Conservation (phyloP, 345 rosid species). For the Citrus hindsii region DNA sequence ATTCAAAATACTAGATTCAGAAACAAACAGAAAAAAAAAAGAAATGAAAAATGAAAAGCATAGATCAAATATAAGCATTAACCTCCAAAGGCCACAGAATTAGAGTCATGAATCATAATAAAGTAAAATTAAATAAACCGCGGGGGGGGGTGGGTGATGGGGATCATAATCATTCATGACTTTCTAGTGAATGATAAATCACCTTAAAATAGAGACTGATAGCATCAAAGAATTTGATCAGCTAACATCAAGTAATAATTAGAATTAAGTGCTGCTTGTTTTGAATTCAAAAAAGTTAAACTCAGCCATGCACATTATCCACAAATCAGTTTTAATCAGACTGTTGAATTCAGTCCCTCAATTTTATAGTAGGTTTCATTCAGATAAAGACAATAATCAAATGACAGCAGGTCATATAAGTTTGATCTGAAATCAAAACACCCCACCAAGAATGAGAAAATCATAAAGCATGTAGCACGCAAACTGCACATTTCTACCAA, state of each 20-base stretch:
- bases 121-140: too few relatives aligned
- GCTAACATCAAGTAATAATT: too few relatives aligned
- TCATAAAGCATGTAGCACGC: not conserved
- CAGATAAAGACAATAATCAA: not conserved
- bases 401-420: not conserved
- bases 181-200: not conserved
- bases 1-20: not conserved
- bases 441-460: not conserved
- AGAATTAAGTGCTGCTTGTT: not conserved
- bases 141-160: fast-evolving
- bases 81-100: not conserved
- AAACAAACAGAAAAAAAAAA: not conserved
- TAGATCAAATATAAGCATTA: constrained; percentile 1
- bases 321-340: not conserved
- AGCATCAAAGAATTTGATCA: not conserved
- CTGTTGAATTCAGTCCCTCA: not conserved
- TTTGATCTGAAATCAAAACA: not conserved
- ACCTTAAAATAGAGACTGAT: not conserved
- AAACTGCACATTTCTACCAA: not conserved
- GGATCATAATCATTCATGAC: not conserved
- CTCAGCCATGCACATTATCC: not conserved
- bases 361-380: not conserved
- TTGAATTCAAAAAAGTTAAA: not conserved
- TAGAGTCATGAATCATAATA: not conserved
- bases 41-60: not conserved